phyloP scores from a whole-genome alignment of 2,329 filamentous ascomycete genomes.

The Tolypocladium ophioglossoides region DNA sequence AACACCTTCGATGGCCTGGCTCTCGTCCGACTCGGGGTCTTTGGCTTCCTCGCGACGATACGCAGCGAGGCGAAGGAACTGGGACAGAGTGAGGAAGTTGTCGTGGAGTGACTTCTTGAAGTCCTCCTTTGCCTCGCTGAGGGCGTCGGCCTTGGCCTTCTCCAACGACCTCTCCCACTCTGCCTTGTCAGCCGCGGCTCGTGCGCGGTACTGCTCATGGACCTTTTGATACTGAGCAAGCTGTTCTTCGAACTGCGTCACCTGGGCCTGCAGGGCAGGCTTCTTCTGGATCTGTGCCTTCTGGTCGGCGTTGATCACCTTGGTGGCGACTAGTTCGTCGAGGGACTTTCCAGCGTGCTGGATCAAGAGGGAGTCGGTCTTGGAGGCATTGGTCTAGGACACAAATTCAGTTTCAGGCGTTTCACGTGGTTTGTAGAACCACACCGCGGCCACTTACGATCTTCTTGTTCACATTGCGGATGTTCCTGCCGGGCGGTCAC shows the following conservation, averaged over 20 bases:
- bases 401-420: neutral
- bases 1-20: conserved; percentile 70
- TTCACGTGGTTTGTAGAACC: neutral
- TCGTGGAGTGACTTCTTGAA: conserved; percentile 46
- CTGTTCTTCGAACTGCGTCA: conserved; percentile 64
- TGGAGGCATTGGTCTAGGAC: conserved; percentile 54
- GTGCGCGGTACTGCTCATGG: conserved; percentile 58
- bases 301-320: conserved; percentile 73
- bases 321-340: conserved; percentile 59
- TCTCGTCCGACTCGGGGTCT: conserved; percentile 57
- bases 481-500: conserved; percentile 47
- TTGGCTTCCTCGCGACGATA: conserved; percentile 62
- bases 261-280: conserved; percentile 56
- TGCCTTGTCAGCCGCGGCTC: conserved; percentile 46
- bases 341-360: conserved; percentile 61
- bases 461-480: conserved; percentile 91
- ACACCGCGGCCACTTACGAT: conserved; percentile 51
- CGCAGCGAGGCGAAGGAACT: conserved; percentile 72
- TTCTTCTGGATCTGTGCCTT: conserved; percentile 70
- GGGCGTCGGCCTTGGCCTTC: conserved; percentile 42
- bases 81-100: conserved; percentile 60
- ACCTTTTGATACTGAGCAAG: conserved; percentile 64
- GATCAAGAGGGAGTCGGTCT: conserved; percentile 58
- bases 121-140: conserved; percentile 39
- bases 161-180: conserved; percentile 48